phyloP scores from a whole-genome alignment of 495 filamentous ascomycete species.

The Pyronema omphalodes region DNA sequence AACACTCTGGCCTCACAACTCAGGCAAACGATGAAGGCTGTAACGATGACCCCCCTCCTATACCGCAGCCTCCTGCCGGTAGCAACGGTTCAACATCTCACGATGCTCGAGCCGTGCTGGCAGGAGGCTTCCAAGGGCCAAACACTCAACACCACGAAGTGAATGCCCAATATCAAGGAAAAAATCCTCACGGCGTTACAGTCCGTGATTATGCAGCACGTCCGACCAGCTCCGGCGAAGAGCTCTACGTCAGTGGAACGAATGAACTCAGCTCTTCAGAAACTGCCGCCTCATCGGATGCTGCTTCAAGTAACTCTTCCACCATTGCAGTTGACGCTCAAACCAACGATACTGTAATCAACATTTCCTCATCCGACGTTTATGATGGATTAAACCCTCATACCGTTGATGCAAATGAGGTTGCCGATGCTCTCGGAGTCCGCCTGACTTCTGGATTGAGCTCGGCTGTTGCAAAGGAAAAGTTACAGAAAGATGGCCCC shows the following conservation, averaged over 20 bases:
- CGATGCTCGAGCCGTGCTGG: constrained; percentile 4
- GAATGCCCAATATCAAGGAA: constrained; percentile 4
- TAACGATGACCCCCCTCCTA: constrained; percentile 24
- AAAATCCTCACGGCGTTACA: background rate
- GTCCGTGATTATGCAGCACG: background rate
- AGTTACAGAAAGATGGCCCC: constrained; percentile 30
- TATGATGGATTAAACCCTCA: constrained; percentile 18
- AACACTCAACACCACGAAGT: constrained; percentile 7
- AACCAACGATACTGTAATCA: constrained; percentile 2
- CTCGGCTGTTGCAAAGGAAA: constrained; percentile 15
- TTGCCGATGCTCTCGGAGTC: constrained; percentile 16
- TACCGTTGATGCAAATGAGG: constrained; percentile 9
- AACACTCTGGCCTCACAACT: constrained; percentile 21
- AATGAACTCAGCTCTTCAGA: background rate
- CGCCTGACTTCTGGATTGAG: constrained; percentile 14
- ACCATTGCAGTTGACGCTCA: constrained; percentile 17
- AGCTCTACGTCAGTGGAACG: background rate
- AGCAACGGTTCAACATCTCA: background rate
- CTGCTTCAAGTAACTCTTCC: constrained; percentile 14
- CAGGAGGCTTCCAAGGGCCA: constrained; percentile 22
- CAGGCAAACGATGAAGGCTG: constrained; percentile 20
- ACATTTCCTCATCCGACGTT: constrained; percentile 8
- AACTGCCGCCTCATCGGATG: constrained; percentile 4
- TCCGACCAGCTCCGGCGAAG: background rate
- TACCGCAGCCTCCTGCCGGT: constrained; percentile 25